Percentiles rank a stretch among this genome's conserved stretches.
These are phyloP conservation scores for Trichomonascus vanleenenianus DNA, from an alignment of 805 yeast species.

Conservation along the genomic window DNA sequence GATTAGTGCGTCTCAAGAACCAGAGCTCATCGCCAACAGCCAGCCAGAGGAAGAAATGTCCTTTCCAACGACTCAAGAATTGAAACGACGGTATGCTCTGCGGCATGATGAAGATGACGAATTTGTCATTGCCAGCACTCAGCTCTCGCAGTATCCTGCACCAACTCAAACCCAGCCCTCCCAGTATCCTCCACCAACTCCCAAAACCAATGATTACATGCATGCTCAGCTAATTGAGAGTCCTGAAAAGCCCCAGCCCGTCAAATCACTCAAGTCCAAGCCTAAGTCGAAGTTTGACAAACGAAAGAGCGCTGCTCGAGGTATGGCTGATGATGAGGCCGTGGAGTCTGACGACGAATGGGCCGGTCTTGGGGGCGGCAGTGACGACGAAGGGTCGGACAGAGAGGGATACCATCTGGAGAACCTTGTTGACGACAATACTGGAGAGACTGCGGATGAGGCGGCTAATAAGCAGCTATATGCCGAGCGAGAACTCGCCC, in stretches of 20 bases:
- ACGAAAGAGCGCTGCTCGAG: slow-evolving; percentile 8
- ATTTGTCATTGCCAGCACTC: not conserved
- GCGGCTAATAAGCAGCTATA: slow-evolving; percentile 14
- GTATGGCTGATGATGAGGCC: slow-evolving; percentile 21
- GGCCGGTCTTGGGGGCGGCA: slow-evolving; percentile 25
- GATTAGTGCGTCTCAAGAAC: not conserved
- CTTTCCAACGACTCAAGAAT: not conserved
- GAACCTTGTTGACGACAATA: slow-evolving; percentile 19
- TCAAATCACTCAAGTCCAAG: too few relatives aligned
- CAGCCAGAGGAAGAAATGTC: not conserved
- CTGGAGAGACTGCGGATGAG: slow-evolving; percentile 11
- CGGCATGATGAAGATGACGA: not conserved
- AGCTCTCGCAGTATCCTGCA: slow-evolving; percentile 8
- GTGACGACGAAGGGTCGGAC: slow-evolving; percentile 17
- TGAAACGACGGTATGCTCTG: not conserved
- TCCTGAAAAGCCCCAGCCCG: not conserved
- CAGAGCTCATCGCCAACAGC: not conserved
- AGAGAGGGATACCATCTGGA: slow-evolving; percentile 16
- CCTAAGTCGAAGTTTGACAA: slow-evolving; percentile 9
- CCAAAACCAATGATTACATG: too few relatives aligned
- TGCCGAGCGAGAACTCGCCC: slow-evolving; percentile 15
- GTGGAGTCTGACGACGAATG: slow-evolving; percentile 25
- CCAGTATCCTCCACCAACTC: slow-evolving; percentile 8
- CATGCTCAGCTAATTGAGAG: too few relatives aligned
- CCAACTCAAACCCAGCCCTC: slow-evolving; percentile 3